A percentile compares a stretch with the other conserved stretches of the same genome.
phyloP scores from a whole-genome alignment of 2,329 filamentous ascomycete genomes.

The Talaromyces sp. region DNA sequence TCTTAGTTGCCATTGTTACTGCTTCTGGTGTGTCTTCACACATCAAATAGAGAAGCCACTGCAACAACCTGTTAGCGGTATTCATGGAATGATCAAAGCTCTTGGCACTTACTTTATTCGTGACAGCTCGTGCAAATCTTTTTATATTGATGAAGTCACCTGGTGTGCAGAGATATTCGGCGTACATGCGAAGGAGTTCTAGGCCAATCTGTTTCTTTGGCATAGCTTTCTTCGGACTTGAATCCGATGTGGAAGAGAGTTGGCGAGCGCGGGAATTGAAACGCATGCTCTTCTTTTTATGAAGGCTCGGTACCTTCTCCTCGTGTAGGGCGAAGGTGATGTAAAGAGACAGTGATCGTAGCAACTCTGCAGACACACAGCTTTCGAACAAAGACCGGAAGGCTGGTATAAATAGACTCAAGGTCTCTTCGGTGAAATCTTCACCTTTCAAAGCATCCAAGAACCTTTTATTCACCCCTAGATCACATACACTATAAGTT shows the following conservation, averaged over 20 bases:
- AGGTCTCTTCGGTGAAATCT: slow-evolving; percentile 65
- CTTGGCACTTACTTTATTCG: slow-evolving; percentile 69
- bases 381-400: slow-evolving; percentile 76
- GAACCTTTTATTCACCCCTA: slow-evolving; percentile 84
- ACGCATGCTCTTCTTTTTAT: slow-evolving; percentile 46
- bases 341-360: slow-evolving; percentile 83
- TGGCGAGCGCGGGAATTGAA: slow-evolving; percentile 32
- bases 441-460: slow-evolving; percentile 89
- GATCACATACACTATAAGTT: slow-evolving; percentile 21
- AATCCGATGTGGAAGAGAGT: slow-evolving; percentile 34
- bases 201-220: slow-evolving; percentile 69
- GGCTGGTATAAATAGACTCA: slow-evolving; percentile 73
- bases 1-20: slow-evolving; percentile 74
- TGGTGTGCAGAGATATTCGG: slow-evolving; percentile 71
- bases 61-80: background rate
- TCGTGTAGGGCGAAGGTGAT: slow-evolving; percentile 88
- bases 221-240: slow-evolving; percentile 31
- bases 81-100: background rate
- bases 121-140: slow-evolving; percentile 91
- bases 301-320: slow-evolving; percentile 45
- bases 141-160: slow-evolving; percentile 66
- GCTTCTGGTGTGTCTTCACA: slow-evolving; percentile 82
- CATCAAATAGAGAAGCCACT: slow-evolving; percentile 90
- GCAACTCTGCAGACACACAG: slow-evolving; percentile 77
- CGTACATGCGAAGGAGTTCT: slow-evolving; percentile 72